phyloP scores from a whole-genome alignment of 2,329 filamentous ascomycete genomes.

The Pleochaeta shiraiana region DNA sequence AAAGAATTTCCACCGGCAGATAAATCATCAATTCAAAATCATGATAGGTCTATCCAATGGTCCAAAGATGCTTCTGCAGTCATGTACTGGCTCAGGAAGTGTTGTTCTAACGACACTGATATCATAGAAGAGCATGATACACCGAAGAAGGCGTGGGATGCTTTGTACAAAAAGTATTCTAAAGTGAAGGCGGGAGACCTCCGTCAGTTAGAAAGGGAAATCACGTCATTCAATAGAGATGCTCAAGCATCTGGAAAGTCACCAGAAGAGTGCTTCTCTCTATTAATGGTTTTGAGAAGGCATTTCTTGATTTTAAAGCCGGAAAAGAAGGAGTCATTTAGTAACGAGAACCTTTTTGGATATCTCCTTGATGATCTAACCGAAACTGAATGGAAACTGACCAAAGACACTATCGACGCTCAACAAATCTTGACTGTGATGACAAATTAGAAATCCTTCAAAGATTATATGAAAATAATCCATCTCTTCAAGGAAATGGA shows the following conservation, averaged over 20 bases:
- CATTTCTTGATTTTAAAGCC: neutral
- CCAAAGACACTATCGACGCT: neutral
- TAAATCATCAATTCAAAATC: no score
- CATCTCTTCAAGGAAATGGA: neutral
- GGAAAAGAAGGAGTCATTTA: neutral
- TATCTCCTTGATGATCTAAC: neutral
- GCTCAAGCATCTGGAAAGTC: neutral
- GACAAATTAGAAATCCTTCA: neutral
- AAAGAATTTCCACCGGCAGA: no score
- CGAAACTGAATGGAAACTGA: neutral
- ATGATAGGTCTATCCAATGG: neutral
- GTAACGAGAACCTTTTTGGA: neutral
- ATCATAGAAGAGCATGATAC: neutral
- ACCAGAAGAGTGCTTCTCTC: neutral
- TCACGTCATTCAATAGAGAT: neutral
- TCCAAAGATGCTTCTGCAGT: neutral
- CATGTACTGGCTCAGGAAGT: neutral
- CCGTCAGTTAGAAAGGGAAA: slow-evolving; percentile 1
- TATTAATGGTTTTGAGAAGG: neutral
- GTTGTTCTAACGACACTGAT: neutral
- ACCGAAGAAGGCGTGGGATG: neutral
- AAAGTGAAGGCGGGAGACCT: neutral
- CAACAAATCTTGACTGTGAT: neutral
- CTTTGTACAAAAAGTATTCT: neutral
- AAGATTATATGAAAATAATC: neutral